These are phyloP conservation scores for Phlyctochytrium arcticum DNA, from an alignment of 192 early-diverging fungal species.

Conservation along the genomic window DNA sequence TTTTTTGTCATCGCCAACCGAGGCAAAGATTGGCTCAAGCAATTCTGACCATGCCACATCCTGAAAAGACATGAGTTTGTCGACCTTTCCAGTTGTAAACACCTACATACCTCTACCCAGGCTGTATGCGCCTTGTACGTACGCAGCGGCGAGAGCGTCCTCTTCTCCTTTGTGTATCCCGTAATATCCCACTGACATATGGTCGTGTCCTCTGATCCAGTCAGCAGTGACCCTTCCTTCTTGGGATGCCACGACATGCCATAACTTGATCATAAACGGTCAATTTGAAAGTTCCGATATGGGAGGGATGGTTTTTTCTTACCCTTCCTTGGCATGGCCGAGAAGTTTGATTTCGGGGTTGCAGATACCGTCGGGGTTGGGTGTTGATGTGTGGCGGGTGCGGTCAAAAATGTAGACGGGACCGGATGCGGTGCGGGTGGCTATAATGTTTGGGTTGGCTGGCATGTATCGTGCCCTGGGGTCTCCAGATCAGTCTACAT, in stretches of 20 bases:
- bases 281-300: not conserved
- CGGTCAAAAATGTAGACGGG: conserved; percentile 98
- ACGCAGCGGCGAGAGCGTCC: conserved; percentile 68
- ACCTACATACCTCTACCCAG: conserved; percentile 68
- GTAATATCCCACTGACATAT: conserved; percentile 93
- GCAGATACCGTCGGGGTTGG: conserved; percentile 69
- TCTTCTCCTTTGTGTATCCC: conserved; percentile 69
- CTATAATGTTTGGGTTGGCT: conserved; percentile 92
- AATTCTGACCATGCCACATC: conserved; percentile 92
- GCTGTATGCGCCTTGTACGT: conserved; percentile 85
- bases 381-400: conserved; percentile 78
- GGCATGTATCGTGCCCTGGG: conserved; percentile 95
- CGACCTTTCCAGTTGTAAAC: too few species aligned
- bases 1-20: conserved; percentile 92
- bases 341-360: conserved; percentile 80
- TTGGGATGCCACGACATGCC: conserved; percentile 90
- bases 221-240: conserved; percentile 76
- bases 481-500: too few species aligned
- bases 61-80: too few species aligned
- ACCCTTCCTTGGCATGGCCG: conserved; percentile 93
- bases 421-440: conserved; percentile 85
- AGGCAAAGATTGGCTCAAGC: conserved; percentile 87
- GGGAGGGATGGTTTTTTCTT: conserved; percentile 8
- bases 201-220: conserved; percentile 87
- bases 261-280: conserved; percentile 48